Base-by-base conservation (phyloP, 305 asterid genomes). In the Lippia alba region DNA sequence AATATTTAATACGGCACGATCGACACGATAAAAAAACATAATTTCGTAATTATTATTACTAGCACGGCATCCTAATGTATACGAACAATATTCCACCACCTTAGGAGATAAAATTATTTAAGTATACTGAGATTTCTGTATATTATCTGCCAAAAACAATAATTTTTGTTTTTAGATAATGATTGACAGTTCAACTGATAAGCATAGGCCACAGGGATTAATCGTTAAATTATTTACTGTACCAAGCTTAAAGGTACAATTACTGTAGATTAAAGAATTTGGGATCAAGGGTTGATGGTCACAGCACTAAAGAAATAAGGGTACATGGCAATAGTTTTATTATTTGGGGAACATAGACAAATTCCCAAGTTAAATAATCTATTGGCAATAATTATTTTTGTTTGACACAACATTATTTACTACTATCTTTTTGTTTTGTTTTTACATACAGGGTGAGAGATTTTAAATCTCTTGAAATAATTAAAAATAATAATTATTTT, bases 161-260 rank as follows among this genome's bases (percentile, higher is more conserved):
- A 57, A 24, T 5, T 58, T 16, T 62, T n/a, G n/a, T n/a, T 17
- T 36, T 1, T 53, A 50, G 53, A 24, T 40, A 55, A 24, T 24
- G 30, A 24, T 24, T 24, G 30, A 24, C 30, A 24, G 30, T 24
- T 24, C 30, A 12, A n/a, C n/a, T n/a, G n/a, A n/a, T n/a, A n/a
- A n/a, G 12, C 20, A 17, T n/a, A 20, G 69, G 30, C 30, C 30
- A 24, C 30, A 24, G 30, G 30, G 30, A 24, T 24, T 24, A 24
- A 24, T 24, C 30, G 62, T 69, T 57, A 70, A 7, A 33, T 56
- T 70, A 66, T 30, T 76, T 59, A 70, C 61, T 59, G 73, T 40
- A 48, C 60, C 45, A 39, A 63, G 41, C 50, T 30, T 53, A 66
- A 39, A 61, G 17, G 55, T 48, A 36, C 12, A 63, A 36, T 15